Base-by-base conservation (phyloP, 306 rosid species). In the Trifolium dubium region DNA sequence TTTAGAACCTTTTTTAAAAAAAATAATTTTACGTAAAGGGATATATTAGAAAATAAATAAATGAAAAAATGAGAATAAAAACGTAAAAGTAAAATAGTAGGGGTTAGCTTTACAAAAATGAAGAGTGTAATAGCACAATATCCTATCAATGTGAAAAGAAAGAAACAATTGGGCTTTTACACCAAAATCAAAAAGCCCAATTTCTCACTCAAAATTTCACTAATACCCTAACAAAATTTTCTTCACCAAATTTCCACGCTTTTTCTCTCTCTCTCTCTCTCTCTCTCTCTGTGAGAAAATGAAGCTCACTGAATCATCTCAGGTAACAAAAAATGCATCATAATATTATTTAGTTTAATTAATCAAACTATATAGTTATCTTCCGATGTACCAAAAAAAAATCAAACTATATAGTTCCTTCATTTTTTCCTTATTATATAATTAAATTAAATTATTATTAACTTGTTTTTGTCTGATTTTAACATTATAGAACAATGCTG, bases 261-360 rank as follows among this genome's bases (percentile, higher is more conserved):
- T 23, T 8, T 10, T 18, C 10, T 31, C 40, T 60, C 41, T 31
- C 39, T 60, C 10, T 31, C 39, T 60, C 10, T 18, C 10, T 31
- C 40, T 60, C 41, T 31, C 39, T 60, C 10, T n/a, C 2, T 9
- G 23, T 69, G 34, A 31, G 34, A 31, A 5, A 29, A 72, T 78
- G 82, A 67, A 78, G 50, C 8, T 29, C 10, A 60, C 43, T 13
- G 66, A 60, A 34, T 65, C 67, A 47, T 61, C 66, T 17, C 47
- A 18, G 23, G 15, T 28, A 67, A 35, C 0, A 67, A 66, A 79
- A 69, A 41, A 30, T 29, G 15, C 34, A 19, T 17, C 11, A 60
- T 60, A 6, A 8, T 14, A 12, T 6, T 49, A 59, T 43, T 23
- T 3, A 41, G 1, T 10, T 71, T n/a, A 47, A 76, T 70, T 34